These are phyloP conservation scores for Boletus rubescentipes DNA, from an alignment of 768 basidiomycete genomes.

Conservation along the genomic window DNA sequence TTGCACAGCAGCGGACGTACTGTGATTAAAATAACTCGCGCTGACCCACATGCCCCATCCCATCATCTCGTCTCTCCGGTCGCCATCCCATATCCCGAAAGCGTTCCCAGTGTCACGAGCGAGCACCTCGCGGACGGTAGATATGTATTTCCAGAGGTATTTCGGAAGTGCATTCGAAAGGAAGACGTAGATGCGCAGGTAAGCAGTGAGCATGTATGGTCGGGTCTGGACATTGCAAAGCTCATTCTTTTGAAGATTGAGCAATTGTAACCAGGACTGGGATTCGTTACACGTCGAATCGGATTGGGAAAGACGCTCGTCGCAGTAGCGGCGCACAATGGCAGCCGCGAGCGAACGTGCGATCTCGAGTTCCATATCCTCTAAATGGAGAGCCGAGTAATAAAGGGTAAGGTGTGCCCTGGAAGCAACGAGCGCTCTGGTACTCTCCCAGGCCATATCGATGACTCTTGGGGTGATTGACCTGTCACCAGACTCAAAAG, in stretches of 20 bases:
- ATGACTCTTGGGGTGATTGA: conserved; percentile 40
- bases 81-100: conserved; percentile 67
- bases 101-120: conserved; percentile 64
- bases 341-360: conserved; percentile 55
- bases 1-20: conserved; percentile 32
- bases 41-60: conserved; percentile 63
- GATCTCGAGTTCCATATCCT: conserved; percentile 58
- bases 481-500: conserved; percentile 8
- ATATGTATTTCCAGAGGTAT: conserved; percentile 36
- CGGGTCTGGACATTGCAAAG: conserved; percentile 43
- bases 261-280: conserved; percentile 46
- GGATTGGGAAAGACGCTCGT: conserved; percentile 13
- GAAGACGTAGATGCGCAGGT: conserved; percentile 55
- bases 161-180: conserved; percentile 39
- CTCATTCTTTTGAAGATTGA: conserved; percentile 60
- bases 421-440: conserved; percentile 32
- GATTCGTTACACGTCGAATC: conserved; percentile 3
- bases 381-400: conserved; percentile 34
- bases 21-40: conserved; percentile 69
- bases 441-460: conserved; percentile 47
- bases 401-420: conserved; percentile 23
- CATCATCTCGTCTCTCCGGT: conserved; percentile 52
- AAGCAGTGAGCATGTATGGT: conserved; percentile 51
- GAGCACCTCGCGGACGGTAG: conserved; percentile 51
- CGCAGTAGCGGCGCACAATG: conserved; percentile 43